Conservation (phyloP, 768 basidiomycete genomes). For the Amanita phalloides region DNA sequence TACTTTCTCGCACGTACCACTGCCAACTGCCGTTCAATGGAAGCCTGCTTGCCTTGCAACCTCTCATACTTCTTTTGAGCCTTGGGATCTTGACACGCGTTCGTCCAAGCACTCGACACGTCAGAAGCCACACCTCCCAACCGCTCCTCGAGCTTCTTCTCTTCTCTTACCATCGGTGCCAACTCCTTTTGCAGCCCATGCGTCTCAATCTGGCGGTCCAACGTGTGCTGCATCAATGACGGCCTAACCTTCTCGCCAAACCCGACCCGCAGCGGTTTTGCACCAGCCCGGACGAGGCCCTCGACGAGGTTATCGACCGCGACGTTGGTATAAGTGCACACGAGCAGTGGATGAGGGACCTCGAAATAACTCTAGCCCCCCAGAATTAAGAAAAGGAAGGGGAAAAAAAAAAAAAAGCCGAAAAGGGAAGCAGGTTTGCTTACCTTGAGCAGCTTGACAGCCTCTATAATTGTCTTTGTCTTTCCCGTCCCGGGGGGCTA, state of each 20-base stretch:
- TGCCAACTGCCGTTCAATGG: conserved; percentile 16
- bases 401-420: too few relatives aligned
- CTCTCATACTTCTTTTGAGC: conserved; percentile 16
- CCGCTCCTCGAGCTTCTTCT: conserved; percentile 17
- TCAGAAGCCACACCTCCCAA: conserved; percentile 10
- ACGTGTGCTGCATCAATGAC: conserved; percentile 43
- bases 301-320: conserved; percentile 88
- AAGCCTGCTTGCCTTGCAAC: conserved; percentile 21
- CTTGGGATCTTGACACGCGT: conserved; percentile 5
- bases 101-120: conserved; percentile 10
- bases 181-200: conserved; percentile 47
- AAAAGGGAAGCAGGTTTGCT: conserved; percentile 1
- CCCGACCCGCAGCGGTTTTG: conserved; percentile 74
- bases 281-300: conserved; percentile 46
- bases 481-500: conserved; percentile 92
- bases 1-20: conserved; percentile 33
- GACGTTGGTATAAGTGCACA: conserved; percentile 92
- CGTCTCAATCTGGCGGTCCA: conserved; percentile 49
- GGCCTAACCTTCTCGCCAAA: conserved; percentile 47
- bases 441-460: conserved; percentile 72
- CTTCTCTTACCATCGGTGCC: conserved; percentile 27
- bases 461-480: conserved; percentile 85
- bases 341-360: conserved; percentile 73
- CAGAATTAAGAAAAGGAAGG: too few relatives aligned
- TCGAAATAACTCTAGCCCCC: conserved; percentile 40